Evolutionary conservation across 257 asterid genomes (phyloP).

Genomic region (Lantana camara): DNA sequence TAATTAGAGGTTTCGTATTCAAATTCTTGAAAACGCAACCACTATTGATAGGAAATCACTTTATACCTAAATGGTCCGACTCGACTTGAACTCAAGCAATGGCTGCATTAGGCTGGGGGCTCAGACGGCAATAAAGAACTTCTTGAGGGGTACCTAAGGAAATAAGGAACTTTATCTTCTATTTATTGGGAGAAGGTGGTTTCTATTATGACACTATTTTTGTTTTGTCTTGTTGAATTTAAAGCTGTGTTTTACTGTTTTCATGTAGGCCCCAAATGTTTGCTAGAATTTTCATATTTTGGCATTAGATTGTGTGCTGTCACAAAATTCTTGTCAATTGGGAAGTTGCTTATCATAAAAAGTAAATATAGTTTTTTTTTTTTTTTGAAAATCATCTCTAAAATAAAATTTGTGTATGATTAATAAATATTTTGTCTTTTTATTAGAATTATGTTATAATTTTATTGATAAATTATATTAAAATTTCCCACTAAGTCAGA

Average conservation of each 20-base stretch:
- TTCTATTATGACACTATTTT: neutral
- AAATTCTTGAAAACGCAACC: no score
- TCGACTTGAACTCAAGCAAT: no score
- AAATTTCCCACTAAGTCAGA: no score
- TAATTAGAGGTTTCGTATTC: no score
- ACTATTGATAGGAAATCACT: no score
- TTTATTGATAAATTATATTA: neutral
- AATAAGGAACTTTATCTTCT: constrained; percentile 17
- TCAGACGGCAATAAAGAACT: constrained; percentile 5
- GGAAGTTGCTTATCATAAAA: neutral
- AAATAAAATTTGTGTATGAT: no score
- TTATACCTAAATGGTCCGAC: no score
- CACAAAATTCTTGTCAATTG: neutral
- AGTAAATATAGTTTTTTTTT: no score
- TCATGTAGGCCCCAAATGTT: constrained; percentile 3
- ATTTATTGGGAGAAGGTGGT: constrained; percentile 11
- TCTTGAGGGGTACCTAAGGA: neutral
- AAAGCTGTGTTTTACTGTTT: neutral
- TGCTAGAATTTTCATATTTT: neutral
- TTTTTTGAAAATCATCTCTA: no score
- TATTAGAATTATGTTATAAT: neutral
- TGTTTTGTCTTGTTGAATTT: constrained; percentile 8
- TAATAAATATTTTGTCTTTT: neutral
- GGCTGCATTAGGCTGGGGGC: neutral
- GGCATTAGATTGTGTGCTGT: neutral